These are phyloP conservation scores for Saccharomyces hybrid DNA, from an alignment of 1,139 yeast species.

Conservation along the genomic window DNA sequence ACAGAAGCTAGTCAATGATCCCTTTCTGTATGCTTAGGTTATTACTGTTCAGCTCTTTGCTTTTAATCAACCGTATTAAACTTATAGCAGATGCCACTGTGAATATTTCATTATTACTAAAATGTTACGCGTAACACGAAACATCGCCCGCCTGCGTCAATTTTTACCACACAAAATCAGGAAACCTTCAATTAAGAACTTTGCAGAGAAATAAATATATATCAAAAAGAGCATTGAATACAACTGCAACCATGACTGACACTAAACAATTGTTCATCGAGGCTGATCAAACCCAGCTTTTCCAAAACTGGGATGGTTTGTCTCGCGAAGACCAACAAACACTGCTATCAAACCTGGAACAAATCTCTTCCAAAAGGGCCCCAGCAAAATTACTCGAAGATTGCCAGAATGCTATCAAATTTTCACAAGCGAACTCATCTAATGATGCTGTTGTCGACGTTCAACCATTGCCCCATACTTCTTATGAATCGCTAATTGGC, in stretches of 20 bases:
- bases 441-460: slow-evolving; percentile 7
- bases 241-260: slow-evolving; percentile 6
- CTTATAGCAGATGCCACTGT: not conserved
- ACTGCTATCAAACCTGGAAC: slow-evolving; percentile 15
- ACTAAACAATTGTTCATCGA: slow-evolving; percentile 15
- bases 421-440: slow-evolving; percentile 11
- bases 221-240: not conserved
- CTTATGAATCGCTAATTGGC: slow-evolving; percentile 27
- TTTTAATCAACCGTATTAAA: no score
- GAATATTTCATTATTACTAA: not conserved
- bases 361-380: slow-evolving; percentile 13
- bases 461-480: slow-evolving; percentile 26
- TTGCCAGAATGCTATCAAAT: slow-evolving; percentile 22
- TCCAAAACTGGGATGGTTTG: slow-evolving; percentile 19
- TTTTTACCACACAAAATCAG: not conserved
- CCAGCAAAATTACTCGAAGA: slow-evolving; percentile 18
- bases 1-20: not conserved
- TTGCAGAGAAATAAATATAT: not conserved
- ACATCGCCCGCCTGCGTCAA: not conserved
- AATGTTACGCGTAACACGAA: not conserved
- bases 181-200: not conserved
- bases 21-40: not conserved
- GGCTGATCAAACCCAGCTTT: slow-evolving; percentile 27
- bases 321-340: slow-evolving; percentile 11
- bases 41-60: not conserved